Conservation (phyloP, 2,329 filamentous ascomycete species). For the Fusarium pseudoanthophilum region DNA sequence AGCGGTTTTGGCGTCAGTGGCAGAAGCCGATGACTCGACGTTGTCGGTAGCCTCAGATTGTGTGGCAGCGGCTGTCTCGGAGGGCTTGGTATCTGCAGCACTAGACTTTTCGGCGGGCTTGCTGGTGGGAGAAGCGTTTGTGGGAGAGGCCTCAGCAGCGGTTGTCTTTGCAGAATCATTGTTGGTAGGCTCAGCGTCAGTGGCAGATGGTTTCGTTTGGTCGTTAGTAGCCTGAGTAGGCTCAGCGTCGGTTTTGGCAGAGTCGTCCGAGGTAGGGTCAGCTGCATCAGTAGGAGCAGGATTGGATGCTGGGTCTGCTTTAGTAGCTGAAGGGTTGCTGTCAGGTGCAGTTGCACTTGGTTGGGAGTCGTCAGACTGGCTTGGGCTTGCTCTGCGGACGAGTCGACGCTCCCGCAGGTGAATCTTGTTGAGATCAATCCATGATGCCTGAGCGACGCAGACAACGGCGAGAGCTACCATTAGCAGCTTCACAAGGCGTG, state of each 20-base stretch:
- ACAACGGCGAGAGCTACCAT: slow-evolving; percentile 61
- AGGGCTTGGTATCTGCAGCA: slow-evolving; percentile 21
- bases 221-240: slow-evolving; percentile 21
- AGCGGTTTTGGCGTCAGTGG: slow-evolving; percentile 16
- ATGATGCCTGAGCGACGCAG: slow-evolving; percentile 58
- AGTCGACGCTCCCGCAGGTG: slow-evolving; percentile 33
- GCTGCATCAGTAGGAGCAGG: slow-evolving; percentile 16
- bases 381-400: slow-evolving; percentile 38
- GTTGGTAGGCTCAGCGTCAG: slow-evolving; percentile 20
- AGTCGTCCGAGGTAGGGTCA: slow-evolving; percentile 15
- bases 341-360: slow-evolving; percentile 18
- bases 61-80: slow-evolving; percentile 11
- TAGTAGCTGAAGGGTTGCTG: slow-evolving; percentile 13
- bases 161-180: slow-evolving; percentile 28
- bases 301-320: slow-evolving; percentile 11
- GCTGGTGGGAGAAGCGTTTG: slow-evolving; percentile 13
- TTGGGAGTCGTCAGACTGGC: slow-evolving; percentile 17
- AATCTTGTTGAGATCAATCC: slow-evolving; percentile 44
- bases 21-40: slow-evolving; percentile 16
- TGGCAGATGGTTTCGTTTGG: slow-evolving; percentile 22
- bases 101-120: slow-evolving; percentile 32
- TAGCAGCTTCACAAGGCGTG: slow-evolving; percentile 58
- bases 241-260: slow-evolving; percentile 13
- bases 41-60: slow-evolving; percentile 11
- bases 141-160: slow-evolving; percentile 25